These are phyloP conservation scores for Alternaria sp. DNA, from an alignment of 2,329 filamentous ascomycete genomes.

Conservation along the genomic window DNA sequence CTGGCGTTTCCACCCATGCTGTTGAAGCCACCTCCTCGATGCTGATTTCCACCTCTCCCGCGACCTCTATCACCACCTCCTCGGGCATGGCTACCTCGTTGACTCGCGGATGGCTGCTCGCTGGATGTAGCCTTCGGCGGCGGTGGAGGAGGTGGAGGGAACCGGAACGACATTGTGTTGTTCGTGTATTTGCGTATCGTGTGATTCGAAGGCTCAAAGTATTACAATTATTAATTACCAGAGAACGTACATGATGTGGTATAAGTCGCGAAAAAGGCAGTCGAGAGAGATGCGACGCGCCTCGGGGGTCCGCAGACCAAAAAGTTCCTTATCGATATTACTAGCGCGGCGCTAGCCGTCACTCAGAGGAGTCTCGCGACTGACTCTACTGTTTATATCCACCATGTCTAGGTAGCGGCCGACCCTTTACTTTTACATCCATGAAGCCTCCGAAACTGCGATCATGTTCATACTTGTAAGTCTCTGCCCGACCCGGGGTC, in stretches of 20 bases:
- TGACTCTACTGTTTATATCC: constrained; percentile 6
- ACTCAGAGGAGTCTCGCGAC: constrained; percentile 10
- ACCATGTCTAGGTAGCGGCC: constrained; percentile 25
- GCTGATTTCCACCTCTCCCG: constrained; percentile 29
- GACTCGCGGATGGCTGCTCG: constrained; percentile 37
- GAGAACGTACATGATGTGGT: not conserved
- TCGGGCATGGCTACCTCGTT: constrained; percentile 36
- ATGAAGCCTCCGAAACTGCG: constrained; percentile 31
- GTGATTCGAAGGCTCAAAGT: not conserved
- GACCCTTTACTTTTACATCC: constrained; percentile 24
- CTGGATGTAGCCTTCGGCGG: constrained; percentile 44
- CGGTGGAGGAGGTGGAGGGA: constrained; percentile 59
- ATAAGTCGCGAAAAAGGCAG: not conserved
- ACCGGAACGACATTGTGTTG: constrained; percentile 47
- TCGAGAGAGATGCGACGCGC: constrained; percentile 19
- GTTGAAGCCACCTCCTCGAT: constrained; percentile 30
- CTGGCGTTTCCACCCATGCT: constrained; percentile 17
- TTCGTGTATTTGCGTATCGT: not conserved
- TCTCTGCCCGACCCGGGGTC: not conserved
- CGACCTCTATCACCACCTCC: constrained; percentile 41
- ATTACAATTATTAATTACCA: not conserved
- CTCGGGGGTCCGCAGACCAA: constrained; percentile 17
- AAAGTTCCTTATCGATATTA: constrained; percentile 31
- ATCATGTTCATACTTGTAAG: constrained; percentile 54
- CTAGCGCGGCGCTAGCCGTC: constrained; percentile 22